These are phyloP conservation scores for Pisolithus albus DNA, from an alignment of 768 basidiomycete species.

Conservation along the genomic window DNA sequence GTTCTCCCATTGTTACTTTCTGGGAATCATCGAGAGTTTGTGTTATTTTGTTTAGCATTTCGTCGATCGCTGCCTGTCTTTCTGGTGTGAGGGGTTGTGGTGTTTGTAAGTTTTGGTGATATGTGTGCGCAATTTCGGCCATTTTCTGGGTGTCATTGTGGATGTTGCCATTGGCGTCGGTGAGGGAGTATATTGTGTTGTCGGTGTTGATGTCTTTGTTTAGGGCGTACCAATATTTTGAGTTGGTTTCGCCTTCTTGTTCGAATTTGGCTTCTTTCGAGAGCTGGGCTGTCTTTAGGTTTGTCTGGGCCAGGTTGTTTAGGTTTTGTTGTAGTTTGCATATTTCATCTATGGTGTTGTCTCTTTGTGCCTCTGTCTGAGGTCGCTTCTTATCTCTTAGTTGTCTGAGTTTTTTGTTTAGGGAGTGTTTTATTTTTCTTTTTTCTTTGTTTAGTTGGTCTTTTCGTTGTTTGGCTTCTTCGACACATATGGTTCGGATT, in stretches of 20 bases:
- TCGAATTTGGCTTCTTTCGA: not conserved
- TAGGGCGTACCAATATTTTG: not conserved
- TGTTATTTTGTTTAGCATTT: not conserved
- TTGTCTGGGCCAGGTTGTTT: not conserved
- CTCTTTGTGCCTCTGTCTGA: not conserved
- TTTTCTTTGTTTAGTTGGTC: not conserved
- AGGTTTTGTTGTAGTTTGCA: not conserved
- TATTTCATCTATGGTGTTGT: not conserved
- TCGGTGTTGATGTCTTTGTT: not conserved
- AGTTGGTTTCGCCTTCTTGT: not conserved
- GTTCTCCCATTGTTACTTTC: fast-evolving
- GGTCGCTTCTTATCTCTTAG: not conserved
- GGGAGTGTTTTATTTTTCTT: not conserved
- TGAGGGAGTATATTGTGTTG: not conserved
- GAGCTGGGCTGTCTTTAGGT: not conserved
- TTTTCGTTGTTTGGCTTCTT: not conserved
- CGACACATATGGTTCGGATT: not conserved
- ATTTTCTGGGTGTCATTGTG: not conserved
- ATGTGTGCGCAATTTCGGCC: not conserved
- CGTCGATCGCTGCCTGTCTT: not conserved
- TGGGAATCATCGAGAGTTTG: not conserved
- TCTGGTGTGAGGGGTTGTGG: not conserved
- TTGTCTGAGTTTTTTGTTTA: not conserved
- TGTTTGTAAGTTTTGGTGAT: not conserved
- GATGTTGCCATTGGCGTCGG: not conserved